These are phyloP conservation scores for Hansenula lynferdii DNA, from an alignment of 1,139 yeast genomes.

Conservation along the genomic window DNA sequence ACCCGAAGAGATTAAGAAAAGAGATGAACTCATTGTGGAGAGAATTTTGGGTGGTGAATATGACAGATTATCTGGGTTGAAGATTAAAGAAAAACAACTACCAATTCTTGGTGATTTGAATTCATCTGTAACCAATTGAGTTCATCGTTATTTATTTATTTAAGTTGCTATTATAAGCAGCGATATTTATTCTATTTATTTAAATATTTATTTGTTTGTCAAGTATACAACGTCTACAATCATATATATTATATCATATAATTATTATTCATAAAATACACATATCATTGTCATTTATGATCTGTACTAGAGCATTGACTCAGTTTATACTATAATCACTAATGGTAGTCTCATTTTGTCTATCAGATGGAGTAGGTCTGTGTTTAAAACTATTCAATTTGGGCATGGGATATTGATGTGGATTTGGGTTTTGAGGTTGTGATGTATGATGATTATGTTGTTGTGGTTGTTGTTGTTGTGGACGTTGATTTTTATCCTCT, in stretches of 20 bases:
- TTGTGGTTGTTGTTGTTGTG: no score
- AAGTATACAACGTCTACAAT: no score
- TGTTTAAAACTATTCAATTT: conserved; percentile 22
- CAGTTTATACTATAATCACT: conserved; percentile 2
- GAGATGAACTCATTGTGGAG: conserved; percentile 78
- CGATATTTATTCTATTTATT: conserved; percentile 1
- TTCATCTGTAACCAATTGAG: no score
- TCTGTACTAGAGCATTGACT: no score
- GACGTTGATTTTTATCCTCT: no score
- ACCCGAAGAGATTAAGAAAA: conserved; percentile 54
- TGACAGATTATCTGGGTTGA: conserved; percentile 70
- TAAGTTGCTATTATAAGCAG: no score
- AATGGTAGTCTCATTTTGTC: not conserved
- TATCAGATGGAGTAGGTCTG: not conserved
- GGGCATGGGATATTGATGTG: conserved; percentile 14
- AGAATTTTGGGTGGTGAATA: conserved; percentile 82
- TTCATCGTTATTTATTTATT: no score
- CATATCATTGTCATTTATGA: no score
- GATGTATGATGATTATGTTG: not conserved
- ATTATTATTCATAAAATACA: not conserved
- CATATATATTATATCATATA: not conserved
- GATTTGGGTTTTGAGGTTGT: not conserved
- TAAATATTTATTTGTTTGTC: not conserved
- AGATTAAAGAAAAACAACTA: conserved; percentile 22
- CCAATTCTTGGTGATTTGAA: conserved; percentile 1